phyloP scores from a whole-genome alignment of 1,139 yeast species.

The Zygoascus hellenicus region DNA sequence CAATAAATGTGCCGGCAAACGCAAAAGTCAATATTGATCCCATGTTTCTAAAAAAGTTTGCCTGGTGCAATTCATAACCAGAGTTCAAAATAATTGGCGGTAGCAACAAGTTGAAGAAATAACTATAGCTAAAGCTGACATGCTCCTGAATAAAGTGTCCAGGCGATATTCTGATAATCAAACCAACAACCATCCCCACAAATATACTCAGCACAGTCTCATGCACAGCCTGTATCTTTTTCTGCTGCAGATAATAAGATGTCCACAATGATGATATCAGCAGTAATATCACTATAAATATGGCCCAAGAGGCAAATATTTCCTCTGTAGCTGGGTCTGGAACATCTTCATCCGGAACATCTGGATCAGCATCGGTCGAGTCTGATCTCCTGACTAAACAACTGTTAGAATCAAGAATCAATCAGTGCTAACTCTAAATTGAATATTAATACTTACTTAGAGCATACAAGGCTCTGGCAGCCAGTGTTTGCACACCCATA shows the following conservation, averaged over 20 bases:
- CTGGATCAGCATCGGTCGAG: slow-evolving; percentile 38
- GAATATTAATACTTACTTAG: slow-evolving; percentile 3
- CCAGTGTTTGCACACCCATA: slow-evolving; percentile 2
- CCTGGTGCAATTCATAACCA: slow-evolving; percentile 94
- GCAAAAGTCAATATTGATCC: slow-evolving; percentile 93
- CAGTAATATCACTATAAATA: slow-evolving; percentile 75
- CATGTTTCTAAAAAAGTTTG: slow-evolving; percentile 85
- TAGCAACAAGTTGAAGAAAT: slow-evolving; percentile 85
- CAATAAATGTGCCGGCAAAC: slow-evolving; percentile 91
- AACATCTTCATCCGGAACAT: slow-evolving; percentile 49
- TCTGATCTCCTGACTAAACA: slow-evolving; percentile 27
- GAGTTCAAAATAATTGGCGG: slow-evolving; percentile 97
- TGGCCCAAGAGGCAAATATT: slow-evolving; percentile 94
- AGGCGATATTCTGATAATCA: slow-evolving; percentile 81
- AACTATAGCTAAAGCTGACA: slow-evolving; percentile 89
- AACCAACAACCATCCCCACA: slow-evolving; percentile 94
- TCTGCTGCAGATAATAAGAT: slow-evolving; percentile 84
- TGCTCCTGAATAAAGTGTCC: slow-evolving; percentile 97
- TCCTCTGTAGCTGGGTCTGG: slow-evolving; percentile 95
- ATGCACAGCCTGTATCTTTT: slow-evolving; percentile 88
- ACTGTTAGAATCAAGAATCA: neutral
- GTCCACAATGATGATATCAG: slow-evolving; percentile 92
- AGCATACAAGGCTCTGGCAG: slow-evolving; percentile 3
- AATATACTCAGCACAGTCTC: slow-evolving; percentile 95
- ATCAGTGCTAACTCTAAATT: no score